Percentiles rank a stretch among this genome's conserved stretches.
phyloP scores from a whole-genome alignment of 1,284 basidiomycete genomes.

The Ganoderma sp. region DNA sequence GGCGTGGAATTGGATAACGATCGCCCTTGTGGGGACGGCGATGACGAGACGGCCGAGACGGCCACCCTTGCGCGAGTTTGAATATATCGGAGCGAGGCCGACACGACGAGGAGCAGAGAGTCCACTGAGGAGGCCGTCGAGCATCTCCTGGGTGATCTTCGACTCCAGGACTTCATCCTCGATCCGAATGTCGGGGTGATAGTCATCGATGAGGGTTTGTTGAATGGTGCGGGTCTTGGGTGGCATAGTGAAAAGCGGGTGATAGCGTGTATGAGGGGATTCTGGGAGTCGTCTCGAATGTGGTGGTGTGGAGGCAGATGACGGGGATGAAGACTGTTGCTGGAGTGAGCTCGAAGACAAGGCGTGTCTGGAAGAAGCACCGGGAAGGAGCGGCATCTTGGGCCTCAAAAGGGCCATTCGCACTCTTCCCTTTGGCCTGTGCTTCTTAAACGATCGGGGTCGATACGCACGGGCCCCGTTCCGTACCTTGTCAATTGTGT shows the following conservation, averaged over 20 bases:
- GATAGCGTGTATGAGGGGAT: neutral
- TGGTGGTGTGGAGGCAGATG: slow-evolving; percentile 1
- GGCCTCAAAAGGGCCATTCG: slow-evolving; percentile 22
- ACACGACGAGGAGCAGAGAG: slow-evolving; percentile 29
- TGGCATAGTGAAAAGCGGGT: slow-evolving; percentile 31
- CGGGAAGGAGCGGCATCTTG: slow-evolving; percentile 19
- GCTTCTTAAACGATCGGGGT: slow-evolving; percentile 20
- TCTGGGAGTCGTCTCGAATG: slow-evolving; percentile 25
- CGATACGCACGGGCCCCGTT: slow-evolving; percentile 3
- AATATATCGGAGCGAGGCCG: slow-evolving; percentile 41
- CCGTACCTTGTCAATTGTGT: neutral
- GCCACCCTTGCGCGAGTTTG: slow-evolving; percentile 23
- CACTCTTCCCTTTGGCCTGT: slow-evolving; percentile 8
- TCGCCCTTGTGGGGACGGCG: slow-evolving; percentile 29
- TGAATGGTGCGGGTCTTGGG: slow-evolving; percentile 26
- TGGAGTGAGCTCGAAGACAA: slow-evolving; percentile 7
- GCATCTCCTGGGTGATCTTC: slow-evolving; percentile 31
- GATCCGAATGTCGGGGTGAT: slow-evolving; percentile 29
- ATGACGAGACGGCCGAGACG: slow-evolving; percentile 38
- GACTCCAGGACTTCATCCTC: slow-evolving; percentile 32
- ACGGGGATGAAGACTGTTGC: neutral
- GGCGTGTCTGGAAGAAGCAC: slow-evolving; percentile 25
- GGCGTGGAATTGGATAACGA: slow-evolving; percentile 39
- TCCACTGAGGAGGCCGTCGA: slow-evolving; percentile 27
- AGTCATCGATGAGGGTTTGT: slow-evolving; percentile 38